phyloP scores from a whole-genome alignment of 176 grass and related monocot genomes.

The Dendrocalamus sinicus region DNA sequence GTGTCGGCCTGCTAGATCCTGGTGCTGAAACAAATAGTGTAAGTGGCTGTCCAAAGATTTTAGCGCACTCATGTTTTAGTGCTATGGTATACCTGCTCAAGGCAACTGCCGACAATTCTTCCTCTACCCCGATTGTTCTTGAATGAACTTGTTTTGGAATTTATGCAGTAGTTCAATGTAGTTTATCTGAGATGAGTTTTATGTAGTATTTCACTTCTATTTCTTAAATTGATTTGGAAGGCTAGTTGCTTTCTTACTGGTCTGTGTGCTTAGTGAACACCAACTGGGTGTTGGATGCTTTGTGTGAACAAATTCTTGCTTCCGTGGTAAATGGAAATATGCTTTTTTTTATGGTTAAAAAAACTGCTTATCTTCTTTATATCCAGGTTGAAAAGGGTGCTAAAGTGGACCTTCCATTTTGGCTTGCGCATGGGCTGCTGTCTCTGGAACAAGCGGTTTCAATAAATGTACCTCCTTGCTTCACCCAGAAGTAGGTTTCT shows the following conservation, averaged over 20 bases:
- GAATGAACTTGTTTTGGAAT: background rate
- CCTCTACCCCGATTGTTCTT: background rate
- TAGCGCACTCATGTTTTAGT: background rate
- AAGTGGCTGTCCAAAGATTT: conserved; percentile 29
- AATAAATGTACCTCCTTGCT: conserved; percentile 69
- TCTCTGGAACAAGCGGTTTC: conserved; percentile 71
- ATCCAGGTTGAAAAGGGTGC: conserved; percentile 84
- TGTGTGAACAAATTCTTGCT: background rate
- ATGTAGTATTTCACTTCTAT: background rate
- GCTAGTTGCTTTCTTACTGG: background rate
- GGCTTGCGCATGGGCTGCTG: conserved; percentile 78
- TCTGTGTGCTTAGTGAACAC: background rate
- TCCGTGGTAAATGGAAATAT: background rate
- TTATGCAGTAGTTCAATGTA: background rate
- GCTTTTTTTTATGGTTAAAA: background rate
- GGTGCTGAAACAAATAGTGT: conserved; percentile 75
- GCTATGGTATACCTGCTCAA: background rate
- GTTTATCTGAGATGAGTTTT: conserved; percentile 12
- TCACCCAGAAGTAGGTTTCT: conserved; percentile 74
- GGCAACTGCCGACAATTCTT: background rate
- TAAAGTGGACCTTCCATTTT: conserved; percentile 88
- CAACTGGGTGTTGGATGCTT: background rate
- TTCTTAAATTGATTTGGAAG: background rate
- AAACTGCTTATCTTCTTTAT: conserved; percentile 13
- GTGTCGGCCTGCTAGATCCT: conserved; percentile 81